Conservation (phyloP, 768 basidiomycete genomes). For the Melanogaster broomeanus region DNA sequence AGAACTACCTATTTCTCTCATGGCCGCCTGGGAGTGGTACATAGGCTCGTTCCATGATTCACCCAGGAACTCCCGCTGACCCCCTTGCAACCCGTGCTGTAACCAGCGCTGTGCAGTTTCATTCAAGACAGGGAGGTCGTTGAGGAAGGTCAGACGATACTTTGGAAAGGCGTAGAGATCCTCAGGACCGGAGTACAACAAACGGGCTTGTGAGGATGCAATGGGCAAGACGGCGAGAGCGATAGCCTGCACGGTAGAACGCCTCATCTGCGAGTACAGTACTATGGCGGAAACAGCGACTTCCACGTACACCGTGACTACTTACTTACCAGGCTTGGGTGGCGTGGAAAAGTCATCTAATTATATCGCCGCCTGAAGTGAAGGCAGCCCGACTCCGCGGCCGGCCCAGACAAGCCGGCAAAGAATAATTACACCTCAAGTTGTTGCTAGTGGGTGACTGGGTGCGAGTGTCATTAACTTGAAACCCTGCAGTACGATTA, state of each 20-base stretch:
- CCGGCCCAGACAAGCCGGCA: constrained; percentile 6
- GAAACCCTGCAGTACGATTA: too few relatives aligned
- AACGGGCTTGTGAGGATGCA: constrained; percentile 23
- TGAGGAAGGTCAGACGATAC: constrained; percentile 76
- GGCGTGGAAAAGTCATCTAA: constrained; percentile 22
- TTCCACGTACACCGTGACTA: constrained; percentile 17
- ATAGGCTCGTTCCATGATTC: constrained; percentile 51
- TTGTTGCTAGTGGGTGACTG: too few relatives aligned
- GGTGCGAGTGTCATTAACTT: too few relatives aligned
- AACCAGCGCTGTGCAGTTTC: constrained; percentile 79
- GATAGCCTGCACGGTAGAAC: constrained; percentile 4
- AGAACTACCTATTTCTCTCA: constrained; percentile 63
- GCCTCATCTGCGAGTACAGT: constrained; percentile 16
- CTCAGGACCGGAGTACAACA: constrained; percentile 76
- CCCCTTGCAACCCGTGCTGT: constrained; percentile 67
- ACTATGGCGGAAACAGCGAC: not conserved
- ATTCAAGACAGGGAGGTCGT: constrained; percentile 71
- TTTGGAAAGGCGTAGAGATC: constrained; percentile 84
- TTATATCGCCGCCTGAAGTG: constrained; percentile 37
- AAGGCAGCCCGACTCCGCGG: constrained; percentile 29
- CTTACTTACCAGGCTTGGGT: too few relatives aligned
- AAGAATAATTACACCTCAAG: not conserved
- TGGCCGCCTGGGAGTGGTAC: constrained; percentile 40
- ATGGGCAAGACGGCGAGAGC: constrained; percentile 19
- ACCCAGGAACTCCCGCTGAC: constrained; percentile 76